These are phyloP conservation scores for Euphorbia celastroides DNA, from an alignment of 441 rosid genomes.

Conservation along the genomic window DNA sequence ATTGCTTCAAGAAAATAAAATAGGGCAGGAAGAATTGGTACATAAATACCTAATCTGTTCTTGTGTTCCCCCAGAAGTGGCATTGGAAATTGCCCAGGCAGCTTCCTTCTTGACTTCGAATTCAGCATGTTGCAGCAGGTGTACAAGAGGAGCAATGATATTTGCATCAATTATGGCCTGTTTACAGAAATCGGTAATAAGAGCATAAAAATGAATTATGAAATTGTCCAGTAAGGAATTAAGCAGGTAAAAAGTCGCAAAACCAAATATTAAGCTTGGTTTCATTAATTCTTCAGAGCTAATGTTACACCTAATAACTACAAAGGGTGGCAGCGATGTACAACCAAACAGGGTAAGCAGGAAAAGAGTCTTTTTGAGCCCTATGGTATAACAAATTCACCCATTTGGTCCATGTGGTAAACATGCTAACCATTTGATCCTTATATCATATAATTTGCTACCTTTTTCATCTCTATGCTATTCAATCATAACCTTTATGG, in stretches of 20 bases:
- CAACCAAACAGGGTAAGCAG: no score
- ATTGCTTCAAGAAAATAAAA: no score
- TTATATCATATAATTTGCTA: no score
- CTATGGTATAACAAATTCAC: no score
- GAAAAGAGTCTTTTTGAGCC: no score
- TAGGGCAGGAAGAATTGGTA: background rate
- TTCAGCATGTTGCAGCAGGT: constrained; percentile 71
- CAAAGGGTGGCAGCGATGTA: background rate
- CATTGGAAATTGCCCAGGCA: constrained; percentile 79
- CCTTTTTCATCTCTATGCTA: no score
- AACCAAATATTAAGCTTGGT: background rate
- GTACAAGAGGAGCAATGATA: constrained; percentile 50
- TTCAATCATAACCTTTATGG: no score
- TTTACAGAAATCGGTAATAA: background rate
- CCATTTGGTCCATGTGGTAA: no score
- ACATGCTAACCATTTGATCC: no score
- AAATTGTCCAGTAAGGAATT: background rate
- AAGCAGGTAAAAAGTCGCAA: background rate
- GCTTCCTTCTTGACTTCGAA: constrained; percentile 77
- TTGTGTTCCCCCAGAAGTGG: constrained; percentile 71
- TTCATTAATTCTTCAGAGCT: background rate
- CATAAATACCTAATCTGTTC: constrained; percentile 65
- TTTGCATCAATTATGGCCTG: constrained; percentile 64
- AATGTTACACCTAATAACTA: background rate
- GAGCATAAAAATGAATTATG: background rate